Percentiles rank a stretch among this genome's conserved stretches.
Conservation (phyloP, 192 early-diverging fungal genomes). For the Chytriomyces confervae region DNA sequence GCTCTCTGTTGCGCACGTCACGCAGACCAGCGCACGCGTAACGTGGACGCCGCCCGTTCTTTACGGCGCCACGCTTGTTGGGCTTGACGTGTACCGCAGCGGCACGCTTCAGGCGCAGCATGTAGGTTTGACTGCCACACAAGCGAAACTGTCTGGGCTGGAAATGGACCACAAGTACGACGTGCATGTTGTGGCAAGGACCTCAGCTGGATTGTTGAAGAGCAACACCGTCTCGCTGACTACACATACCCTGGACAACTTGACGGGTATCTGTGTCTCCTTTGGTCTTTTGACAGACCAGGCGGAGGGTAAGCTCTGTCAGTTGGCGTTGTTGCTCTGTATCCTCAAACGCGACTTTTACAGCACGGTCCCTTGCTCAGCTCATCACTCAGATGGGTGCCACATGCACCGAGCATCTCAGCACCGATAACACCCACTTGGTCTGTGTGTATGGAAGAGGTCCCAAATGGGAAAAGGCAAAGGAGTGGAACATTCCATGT, state of each 20-base stretch:
- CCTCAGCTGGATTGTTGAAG: conserved; percentile 83
- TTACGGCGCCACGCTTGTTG: conserved; percentile 79
- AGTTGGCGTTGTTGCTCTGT: no score
- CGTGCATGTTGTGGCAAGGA: conserved; percentile 87
- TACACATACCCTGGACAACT: conserved; percentile 95
- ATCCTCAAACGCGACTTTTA: no score
- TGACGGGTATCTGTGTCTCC: conserved; percentile 95
- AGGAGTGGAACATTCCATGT: conserved; percentile 90
- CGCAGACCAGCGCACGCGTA: conserved; percentile 83
- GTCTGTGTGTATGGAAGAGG: conserved; percentile 84
- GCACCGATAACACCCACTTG: conserved; percentile 90
- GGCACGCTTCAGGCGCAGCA: conserved; percentile 74
- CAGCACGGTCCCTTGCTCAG: conserved; percentile 73
- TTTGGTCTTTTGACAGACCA: conserved; percentile 89
- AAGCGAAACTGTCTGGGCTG: conserved; percentile 64
- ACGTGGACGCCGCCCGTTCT: conserved; percentile 92
- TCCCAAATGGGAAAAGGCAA: conserved; percentile 84
- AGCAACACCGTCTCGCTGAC: conserved; percentile 77
- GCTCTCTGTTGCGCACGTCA: conserved; percentile 71
- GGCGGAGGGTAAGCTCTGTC: conserved; percentile 57
- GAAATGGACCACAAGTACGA: conserved; percentile 91
- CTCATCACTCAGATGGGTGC: conserved; percentile 83
- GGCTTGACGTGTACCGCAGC: conserved; percentile 92
- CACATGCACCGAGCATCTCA: conserved; percentile 82
- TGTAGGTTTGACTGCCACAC: conserved; percentile 38